Base-by-base conservation (phyloP, 768 basidiomycete species). In the Candolleomyces efflorescens region DNA sequence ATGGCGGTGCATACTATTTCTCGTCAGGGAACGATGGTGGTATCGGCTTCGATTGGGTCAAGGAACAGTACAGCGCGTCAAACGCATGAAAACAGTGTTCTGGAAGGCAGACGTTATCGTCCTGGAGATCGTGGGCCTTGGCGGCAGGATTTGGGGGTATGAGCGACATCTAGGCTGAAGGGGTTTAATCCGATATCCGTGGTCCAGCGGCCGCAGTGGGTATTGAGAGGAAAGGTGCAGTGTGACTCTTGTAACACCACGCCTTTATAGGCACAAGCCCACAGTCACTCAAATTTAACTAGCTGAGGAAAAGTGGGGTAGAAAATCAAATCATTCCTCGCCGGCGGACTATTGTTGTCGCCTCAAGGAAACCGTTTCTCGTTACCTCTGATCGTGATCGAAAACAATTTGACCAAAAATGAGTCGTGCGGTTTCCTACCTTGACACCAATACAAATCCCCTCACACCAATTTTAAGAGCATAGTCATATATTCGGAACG, bases 61-160 rank as follows among this genome's bases (percentile, higher is more conserved):
- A 82, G n/a, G 82, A 78, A 68, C 89, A 92, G 70, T 88, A 91
- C 55, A 93, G 76, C 27, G 86, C 74, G 67, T 93, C 91, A 68
- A 92, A 94, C 46, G 89, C 89, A 69, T 89, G 80, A 68, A 84
- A 92, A 67, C 87, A 89, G 68, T 94, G 91, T 63, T 90, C 85
- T 36, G 79, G 81, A 17, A 73, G 79, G 77, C 91, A 93, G 63
- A 77, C 74, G 59, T 76, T 66, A 63, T 69, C 67, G 15, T n/a
- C 57, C 64, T 72, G 67, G 62, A 65, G 66, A 17, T 67, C 60
- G 59, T 63, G 58, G 63, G 60, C 62, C 60, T 73, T 74, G 63
- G 75, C 71, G 64, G 72, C 70, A 61, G 80, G 80, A 69, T 82
- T 71, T 49, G 79, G 74, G 45, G 81, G 82, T 65, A 81, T 64